A percentile compares a stretch with the other conserved stretches of the same genome.
phyloP scores from a whole-genome alignment of 2,329 filamentous ascomycete species.

The Ophiocordyceps camponoti-floridani region DNA sequence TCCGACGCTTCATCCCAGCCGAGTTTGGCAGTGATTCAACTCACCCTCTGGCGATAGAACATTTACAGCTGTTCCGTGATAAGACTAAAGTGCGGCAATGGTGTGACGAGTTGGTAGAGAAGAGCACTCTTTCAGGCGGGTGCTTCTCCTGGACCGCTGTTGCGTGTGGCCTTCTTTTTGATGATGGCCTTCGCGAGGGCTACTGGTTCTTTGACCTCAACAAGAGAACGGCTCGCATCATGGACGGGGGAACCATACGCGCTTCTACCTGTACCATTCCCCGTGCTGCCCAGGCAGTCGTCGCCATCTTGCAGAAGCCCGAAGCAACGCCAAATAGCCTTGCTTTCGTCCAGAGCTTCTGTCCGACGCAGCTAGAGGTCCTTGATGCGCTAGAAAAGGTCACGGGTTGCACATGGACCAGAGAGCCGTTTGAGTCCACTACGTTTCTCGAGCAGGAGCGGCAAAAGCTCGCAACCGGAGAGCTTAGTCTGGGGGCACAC shows the following conservation, averaged over 20 bases:
- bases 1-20: constrained; percentile 42
- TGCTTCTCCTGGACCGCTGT: constrained; percentile 32
- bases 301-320: constrained; percentile 27
- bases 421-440: constrained; percentile 16
- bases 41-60: constrained; percentile 14
- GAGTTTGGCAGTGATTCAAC: constrained; percentile 30
- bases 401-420: constrained; percentile 22
- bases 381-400: constrained; percentile 30
- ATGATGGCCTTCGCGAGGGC: constrained; percentile 27
- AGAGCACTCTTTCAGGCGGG: not conserved
- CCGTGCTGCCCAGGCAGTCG: constrained; percentile 29
- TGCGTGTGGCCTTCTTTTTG: constrained; percentile 24
- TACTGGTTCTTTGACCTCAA: constrained; percentile 24
- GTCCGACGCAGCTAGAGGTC: constrained; percentile 27
- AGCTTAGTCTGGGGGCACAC: not conserved
- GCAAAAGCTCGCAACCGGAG: not conserved
- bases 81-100: constrained; percentile 4
- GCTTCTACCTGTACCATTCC: constrained; percentile 31
- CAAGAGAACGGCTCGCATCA: constrained; percentile 23
- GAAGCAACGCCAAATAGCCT: constrained; percentile 32
- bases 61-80: constrained; percentile 15
- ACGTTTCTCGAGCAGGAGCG: constrained; percentile 14
- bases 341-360: constrained; percentile 27
- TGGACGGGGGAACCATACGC: constrained; percentile 29
- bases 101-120: constrained; percentile 13